Evolutionary conservation across 2,329 filamentous ascomycete species (phyloP).

Genomic region (Coniella vitis): DNA sequence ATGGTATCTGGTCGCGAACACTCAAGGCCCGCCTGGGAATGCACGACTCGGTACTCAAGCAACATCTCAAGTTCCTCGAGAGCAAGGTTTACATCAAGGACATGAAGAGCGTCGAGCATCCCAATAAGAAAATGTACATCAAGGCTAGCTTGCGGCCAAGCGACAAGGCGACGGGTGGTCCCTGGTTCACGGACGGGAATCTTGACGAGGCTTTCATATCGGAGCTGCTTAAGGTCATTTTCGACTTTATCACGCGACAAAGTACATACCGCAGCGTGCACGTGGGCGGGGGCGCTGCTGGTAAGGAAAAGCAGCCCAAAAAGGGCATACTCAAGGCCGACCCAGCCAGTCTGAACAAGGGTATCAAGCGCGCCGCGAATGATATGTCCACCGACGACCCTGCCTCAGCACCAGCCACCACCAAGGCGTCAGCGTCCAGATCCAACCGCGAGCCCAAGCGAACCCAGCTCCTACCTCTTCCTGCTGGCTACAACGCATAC

Average conservation of each 20-base stretch:
- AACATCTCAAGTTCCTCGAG: slow-evolving; percentile 77
- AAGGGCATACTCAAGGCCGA: slow-evolving; percentile 49
- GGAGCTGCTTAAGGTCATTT: slow-evolving; percentile 64
- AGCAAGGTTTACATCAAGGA: slow-evolving; percentile 74
- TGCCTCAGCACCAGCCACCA: slow-evolving; percentile 22
- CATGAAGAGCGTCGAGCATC: slow-evolving; percentile 87
- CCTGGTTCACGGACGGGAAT: slow-evolving; percentile 89
- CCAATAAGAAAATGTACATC: slow-evolving; percentile 94
- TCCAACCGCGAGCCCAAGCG: slow-evolving; percentile 20
- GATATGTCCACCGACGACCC: slow-evolving; percentile 33
- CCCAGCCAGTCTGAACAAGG: slow-evolving; percentile 26
- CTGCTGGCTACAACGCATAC: slow-evolving; percentile 67
- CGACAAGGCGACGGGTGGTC: slow-evolving; percentile 85
- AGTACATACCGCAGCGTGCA: slow-evolving; percentile 58
- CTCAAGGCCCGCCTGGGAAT: slow-evolving; percentile 75
- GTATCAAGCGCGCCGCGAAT: slow-evolving; percentile 47
- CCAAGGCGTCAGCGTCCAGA: slow-evolving; percentile 9
- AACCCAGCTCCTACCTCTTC: slow-evolving; percentile 43
- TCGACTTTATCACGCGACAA: slow-evolving; percentile 62
- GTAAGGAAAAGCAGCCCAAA: slow-evolving; percentile 40
- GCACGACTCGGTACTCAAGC: slow-evolving; percentile 75
- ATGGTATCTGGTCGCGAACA: slow-evolving; percentile 86
- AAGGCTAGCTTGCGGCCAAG: slow-evolving; percentile 75
- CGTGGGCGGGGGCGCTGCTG: slow-evolving; percentile 20
- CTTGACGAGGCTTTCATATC: slow-evolving; percentile 86